phyloP scores from a whole-genome alignment of 805 yeast species.

The Cephaloascus fragrans region DNA sequence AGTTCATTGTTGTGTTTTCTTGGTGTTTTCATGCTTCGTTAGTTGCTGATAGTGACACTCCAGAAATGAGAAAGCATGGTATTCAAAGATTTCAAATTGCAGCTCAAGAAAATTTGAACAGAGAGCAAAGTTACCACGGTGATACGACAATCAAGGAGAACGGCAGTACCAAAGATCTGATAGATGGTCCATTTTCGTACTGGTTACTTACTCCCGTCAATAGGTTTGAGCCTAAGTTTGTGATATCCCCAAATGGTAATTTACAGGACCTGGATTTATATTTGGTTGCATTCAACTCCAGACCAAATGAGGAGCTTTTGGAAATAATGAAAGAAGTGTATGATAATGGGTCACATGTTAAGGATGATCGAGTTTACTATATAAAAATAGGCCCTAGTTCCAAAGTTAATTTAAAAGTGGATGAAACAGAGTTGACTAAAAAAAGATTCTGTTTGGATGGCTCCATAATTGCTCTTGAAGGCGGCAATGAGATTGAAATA shows the following conservation, averaged over 20 bases:
- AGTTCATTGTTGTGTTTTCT: conserved; percentile 58
- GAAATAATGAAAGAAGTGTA: conserved; percentile 51
- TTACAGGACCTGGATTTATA: conserved; percentile 32
- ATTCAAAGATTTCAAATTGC: conserved; percentile 61
- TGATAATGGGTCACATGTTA: conserved; percentile 42
- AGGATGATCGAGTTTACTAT: conserved; percentile 40
- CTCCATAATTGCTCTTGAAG: conserved; percentile 21
- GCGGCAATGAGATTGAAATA: conserved; percentile 7
- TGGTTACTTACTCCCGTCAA: conserved; percentile 47
- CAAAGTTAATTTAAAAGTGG: conserved; percentile 11
- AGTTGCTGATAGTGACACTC: conserved; percentile 70
- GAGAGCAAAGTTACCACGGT: conserved; percentile 46
- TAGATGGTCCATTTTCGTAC: conserved; percentile 43
- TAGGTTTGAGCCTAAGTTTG: conserved; percentile 49
- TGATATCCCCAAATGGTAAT: conserved; percentile 51
- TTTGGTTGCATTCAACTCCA: conserved; percentile 33
- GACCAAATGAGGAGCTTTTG: conserved; percentile 27
- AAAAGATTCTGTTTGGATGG: conserved; percentile 66
- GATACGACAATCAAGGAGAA: conserved; percentile 9
- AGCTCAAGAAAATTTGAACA: conserved; percentile 40
- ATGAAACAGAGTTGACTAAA: conserved; percentile 16
- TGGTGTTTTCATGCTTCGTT: conserved; percentile 85
- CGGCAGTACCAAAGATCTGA: conserved; percentile 2
- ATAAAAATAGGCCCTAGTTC: conserved; percentile 12
- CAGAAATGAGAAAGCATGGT: conserved; percentile 57